phyloP scores from a whole-genome alignment of 2,329 filamentous ascomycete species.

The Xylaria sp. region DNA sequence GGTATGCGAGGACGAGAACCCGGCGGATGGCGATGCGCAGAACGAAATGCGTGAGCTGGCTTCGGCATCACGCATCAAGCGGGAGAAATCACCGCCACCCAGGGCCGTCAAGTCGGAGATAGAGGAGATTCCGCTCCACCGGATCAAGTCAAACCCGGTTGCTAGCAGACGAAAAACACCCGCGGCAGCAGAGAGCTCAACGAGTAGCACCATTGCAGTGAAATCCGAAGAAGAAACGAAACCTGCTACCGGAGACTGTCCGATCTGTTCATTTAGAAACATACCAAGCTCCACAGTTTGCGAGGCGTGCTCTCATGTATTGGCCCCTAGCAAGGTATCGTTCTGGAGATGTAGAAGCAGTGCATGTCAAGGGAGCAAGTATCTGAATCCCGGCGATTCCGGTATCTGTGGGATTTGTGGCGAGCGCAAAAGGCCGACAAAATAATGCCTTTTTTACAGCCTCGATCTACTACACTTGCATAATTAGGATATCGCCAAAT shows the following conservation, averaged over 20 bases:
- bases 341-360: slow-evolving; percentile 73
- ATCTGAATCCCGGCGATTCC: slow-evolving; percentile 76
- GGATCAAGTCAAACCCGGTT: slow-evolving; percentile 19
- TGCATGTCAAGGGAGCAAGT: slow-evolving; percentile 66
- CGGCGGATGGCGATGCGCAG: slow-evolving; percentile 65
- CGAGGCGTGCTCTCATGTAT: slow-evolving; percentile 75
- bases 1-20: slow-evolving; percentile 77
- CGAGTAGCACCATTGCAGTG: not conserved
- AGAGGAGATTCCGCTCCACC: slow-evolving; percentile 18
- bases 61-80: slow-evolving; percentile 46
- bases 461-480: not conserved
- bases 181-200: slow-evolving; percentile 1
- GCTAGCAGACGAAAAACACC: slow-evolving; percentile 27
- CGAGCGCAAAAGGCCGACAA: slow-evolving; percentile 44
- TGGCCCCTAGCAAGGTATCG: slow-evolving; percentile 64
- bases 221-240: slow-evolving; percentile 28
- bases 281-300: slow-evolving; percentile 67
- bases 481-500: not conserved
- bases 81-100: slow-evolving; percentile 35
- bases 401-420: slow-evolving; percentile 78
- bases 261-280: slow-evolving; percentile 77
- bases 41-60: slow-evolving; percentile 76
- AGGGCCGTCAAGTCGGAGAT: slow-evolving; percentile 32
- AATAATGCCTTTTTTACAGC: slow-evolving; percentile 11
- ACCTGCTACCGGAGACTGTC: slow-evolving; percentile 55